Evolutionary conservation across 768 basidiomycete genomes (phyloP).

Genomic region (Collybia sordida): DNA sequence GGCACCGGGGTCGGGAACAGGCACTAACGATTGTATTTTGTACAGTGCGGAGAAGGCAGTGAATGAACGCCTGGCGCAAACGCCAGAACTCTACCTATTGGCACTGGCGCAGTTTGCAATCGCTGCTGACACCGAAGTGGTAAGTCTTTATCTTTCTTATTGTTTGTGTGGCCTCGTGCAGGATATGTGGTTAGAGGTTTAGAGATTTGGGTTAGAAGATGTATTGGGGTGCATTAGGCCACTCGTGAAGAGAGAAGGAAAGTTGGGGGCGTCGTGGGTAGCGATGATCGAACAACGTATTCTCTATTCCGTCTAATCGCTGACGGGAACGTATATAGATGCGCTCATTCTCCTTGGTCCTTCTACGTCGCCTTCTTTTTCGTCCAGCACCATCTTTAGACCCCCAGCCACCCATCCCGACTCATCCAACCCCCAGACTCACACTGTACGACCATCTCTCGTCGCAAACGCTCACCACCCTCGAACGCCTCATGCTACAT

Average conservation of each 20-base stretch:
- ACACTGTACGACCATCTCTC: slow-evolving; percentile 80
- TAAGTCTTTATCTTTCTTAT: slow-evolving; percentile 33
- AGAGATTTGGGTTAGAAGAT: not conserved
- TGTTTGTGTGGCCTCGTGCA: not conserved
- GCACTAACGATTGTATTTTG: not conserved
- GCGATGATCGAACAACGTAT: not conserved
- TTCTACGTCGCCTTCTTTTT: slow-evolving; percentile 78
- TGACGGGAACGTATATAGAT: slow-evolving; percentile 46
- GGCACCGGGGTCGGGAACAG: not conserved
- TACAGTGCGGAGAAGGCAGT: slow-evolving; percentile 76
- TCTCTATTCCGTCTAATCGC: not conserved
- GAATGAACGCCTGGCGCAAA: slow-evolving; percentile 74
- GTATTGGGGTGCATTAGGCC: not conserved
- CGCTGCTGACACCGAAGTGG: slow-evolving; percentile 76
- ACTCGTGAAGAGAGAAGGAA: no score
- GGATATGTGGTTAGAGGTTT: not conserved
- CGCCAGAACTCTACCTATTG: slow-evolving; percentile 77
- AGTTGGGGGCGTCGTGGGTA: not conserved
- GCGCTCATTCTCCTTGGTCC: slow-evolving; percentile 82
- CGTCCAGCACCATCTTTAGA: slow-evolving; percentile 42
- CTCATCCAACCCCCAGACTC: slow-evolving; percentile 34
- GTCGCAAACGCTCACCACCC: slow-evolving; percentile 57
- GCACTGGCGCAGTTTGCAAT: slow-evolving; percentile 80
- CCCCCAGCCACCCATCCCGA: slow-evolving; percentile 11
- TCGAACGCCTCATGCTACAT: slow-evolving; percentile 73